phyloP scores from a whole-genome alignment of 768 basidiomycete species.

The Roridomyces roridus region DNA sequence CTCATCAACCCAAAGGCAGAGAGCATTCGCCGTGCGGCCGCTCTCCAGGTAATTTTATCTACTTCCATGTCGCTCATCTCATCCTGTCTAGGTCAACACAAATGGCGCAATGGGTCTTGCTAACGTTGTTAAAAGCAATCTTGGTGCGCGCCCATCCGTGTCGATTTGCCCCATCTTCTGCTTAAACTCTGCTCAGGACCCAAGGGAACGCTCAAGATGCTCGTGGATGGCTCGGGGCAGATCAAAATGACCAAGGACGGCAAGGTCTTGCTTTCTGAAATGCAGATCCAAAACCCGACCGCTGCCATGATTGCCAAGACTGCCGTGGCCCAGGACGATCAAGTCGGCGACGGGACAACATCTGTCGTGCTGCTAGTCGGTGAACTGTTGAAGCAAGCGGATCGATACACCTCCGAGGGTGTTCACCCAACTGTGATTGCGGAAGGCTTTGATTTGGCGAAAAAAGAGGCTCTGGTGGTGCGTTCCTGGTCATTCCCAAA shows the following conservation, averaged over 20 bases:
- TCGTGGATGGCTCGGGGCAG: conserved; percentile 96
- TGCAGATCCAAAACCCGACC: conserved; percentile 99
- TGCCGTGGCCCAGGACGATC: conserved; percentile 98
- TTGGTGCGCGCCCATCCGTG: conserved; percentile 62
- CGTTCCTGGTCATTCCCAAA: conserved; percentile 33
- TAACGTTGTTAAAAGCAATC: conserved; percentile 94
- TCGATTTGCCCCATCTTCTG: background rate
- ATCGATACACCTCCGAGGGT: conserved; percentile 97
- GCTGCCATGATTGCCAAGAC: conserved; percentile 99
- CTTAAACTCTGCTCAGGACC: conserved; percentile 64
- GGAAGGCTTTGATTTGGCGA: conserved; percentile 96
- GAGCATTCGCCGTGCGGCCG: conserved; percentile 88
- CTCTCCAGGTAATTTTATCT: conserved; percentile 75
- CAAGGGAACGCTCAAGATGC: conserved; percentile 98
- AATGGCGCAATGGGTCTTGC: conserved; percentile 97
- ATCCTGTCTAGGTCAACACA: conserved; percentile 74
- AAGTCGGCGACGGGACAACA: conserved; percentile 99
- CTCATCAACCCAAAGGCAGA: conserved; percentile 97
- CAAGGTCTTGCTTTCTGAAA: conserved; percentile 96
- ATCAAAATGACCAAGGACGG: conserved; percentile 99
- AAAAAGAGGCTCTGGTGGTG: conserved; percentile 91
- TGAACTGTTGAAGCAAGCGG: conserved; percentile 95
- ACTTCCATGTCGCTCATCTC: conserved; percentile 23
- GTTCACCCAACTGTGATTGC: conserved; percentile 97
- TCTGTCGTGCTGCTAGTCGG: conserved; percentile 96